Base-by-base conservation (phyloP, 139 green algal species). In the Tetraselmis striata region DNA sequence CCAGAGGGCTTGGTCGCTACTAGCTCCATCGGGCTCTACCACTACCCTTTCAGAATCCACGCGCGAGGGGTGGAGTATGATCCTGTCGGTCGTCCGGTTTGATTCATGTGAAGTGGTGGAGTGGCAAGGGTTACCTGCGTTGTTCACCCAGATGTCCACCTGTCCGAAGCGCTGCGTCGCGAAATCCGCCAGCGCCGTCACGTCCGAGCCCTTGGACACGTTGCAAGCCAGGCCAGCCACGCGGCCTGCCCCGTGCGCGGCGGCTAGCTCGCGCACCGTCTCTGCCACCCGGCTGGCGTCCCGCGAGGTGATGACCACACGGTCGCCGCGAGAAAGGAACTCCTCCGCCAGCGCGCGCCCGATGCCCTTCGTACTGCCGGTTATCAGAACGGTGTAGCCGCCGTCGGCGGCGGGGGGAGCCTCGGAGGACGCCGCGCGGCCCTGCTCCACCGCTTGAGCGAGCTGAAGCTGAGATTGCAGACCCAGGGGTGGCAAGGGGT, bases 171-270 rank as follows among this genome's bases (percentile, higher is more conserved):
- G 59, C 25, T 84, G 77, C 31, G 79, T 31, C 0, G 92, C 93
- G 86, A 89, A 95, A n/a, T 92, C 84, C 1, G 92, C 92, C 0
- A 98, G 82, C 2, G 85, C 84, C 32, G 83, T 77, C n/a, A 96
- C 91, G 26, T 95, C 83, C 1, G 75, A 82, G 0, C 86, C 74
- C 2, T 83, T 83, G 0, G 89, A 84, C 32, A 97, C 91, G 79
- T 97, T 92, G 79, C 88, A 92, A 0, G 88, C 79, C 0, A 84
- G 81, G 0, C 92, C 93, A 82, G 91, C 81, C 5, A 86, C 79
- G 11, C 45, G 5, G 45, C 18, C 45, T 18, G 45, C 45, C 11
- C 45, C 45, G 18, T 25, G 18, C 45, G 5, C 45, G 45, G n/a
- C 2, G 5, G 77, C 27, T 2, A 80, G 77, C 24, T 80, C 77